These are phyloP conservation scores for Saitoella complicata DNA, from an alignment of 805 yeast genomes.

Conservation along the genomic window DNA sequence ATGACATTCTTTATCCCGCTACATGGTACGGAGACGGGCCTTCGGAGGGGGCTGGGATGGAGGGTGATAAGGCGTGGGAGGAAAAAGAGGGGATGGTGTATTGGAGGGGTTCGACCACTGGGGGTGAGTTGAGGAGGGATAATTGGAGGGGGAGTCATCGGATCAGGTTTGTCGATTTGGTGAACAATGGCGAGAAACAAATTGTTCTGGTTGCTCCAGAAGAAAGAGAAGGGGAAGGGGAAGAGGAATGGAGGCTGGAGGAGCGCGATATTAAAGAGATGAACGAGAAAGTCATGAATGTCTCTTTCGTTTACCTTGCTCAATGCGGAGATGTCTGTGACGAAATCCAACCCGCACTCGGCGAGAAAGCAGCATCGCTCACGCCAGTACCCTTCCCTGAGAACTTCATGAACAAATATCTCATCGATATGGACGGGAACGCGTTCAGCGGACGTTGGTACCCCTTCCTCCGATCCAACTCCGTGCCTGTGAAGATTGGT, in stretches of 20 bases:
- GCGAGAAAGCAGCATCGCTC: neutral
- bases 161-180: neutral
- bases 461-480: constrained; percentile 11
- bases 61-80: constrained; percentile 10
- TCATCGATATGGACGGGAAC: constrained; percentile 15
- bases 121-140: constrained; percentile 10
- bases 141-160: constrained; percentile 14
- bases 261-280: neutral
- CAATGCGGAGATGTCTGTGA: constrained; percentile 11
- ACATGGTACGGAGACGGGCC: neutral
- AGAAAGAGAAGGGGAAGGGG: neutral
- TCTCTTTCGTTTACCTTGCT: constrained; percentile 5
- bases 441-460: constrained; percentile 12
- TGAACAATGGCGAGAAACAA: neutral
- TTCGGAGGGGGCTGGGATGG: neutral
- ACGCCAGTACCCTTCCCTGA: constrained; percentile 6
- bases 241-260: neutral
- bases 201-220: neutral
- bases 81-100: constrained; percentile 7
- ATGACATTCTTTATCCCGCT: neutral
- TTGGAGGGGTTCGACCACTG: constrained; percentile 16
- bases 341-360: constrained; percentile 3
- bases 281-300: constrained; percentile 1
- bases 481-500: constrained; percentile 11
- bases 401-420: constrained; percentile 10